phyloP scores from a whole-genome alignment of 2,329 filamentous ascomycete genomes.

The Scytalidium sp. region DNA sequence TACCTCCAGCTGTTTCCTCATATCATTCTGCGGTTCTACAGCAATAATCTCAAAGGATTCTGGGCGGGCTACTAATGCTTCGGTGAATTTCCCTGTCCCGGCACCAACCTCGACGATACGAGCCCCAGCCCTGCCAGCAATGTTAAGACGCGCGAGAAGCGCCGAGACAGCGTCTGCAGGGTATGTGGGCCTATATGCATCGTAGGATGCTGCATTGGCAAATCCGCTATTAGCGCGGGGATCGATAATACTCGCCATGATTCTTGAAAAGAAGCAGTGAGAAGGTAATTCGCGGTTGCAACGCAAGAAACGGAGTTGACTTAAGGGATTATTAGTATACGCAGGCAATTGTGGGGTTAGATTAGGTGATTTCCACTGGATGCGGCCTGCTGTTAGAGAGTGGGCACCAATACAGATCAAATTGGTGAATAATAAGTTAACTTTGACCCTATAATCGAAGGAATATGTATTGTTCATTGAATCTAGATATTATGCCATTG shows the following conservation, averaged over 20 bases:
- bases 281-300: not conserved
- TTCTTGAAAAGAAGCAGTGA: not conserved
- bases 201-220: slow-evolving; percentile 58
- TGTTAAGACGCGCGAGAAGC: slow-evolving; percentile 53
- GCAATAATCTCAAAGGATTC: slow-evolving; percentile 60
- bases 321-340: no score
- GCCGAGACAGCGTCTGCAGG: slow-evolving; percentile 52
- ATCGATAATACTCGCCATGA: not conserved
- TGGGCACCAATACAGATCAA: no score
- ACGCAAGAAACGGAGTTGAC: no score
- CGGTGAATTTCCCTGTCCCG: slow-evolving; percentile 70
- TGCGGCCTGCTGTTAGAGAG: no score
- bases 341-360: no score
- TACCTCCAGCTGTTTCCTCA: slow-evolving; percentile 57
- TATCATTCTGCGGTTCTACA: slow-evolving; percentile 63
- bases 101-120: slow-evolving; percentile 62
- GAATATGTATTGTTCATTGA: no score
- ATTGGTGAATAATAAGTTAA: no score
- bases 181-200: slow-evolving; percentile 65
- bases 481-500: no score
- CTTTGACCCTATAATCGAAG: no score
- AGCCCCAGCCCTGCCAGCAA: slow-evolving; percentile 45
- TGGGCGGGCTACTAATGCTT: slow-evolving; percentile 52
- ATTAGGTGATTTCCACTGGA: no score
- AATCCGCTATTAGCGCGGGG: slow-evolving; percentile 43